These are phyloP conservation scores for Abelmoschus esculentus DNA, from an alignment of 345 rosid genomes.

Conservation along the genomic window DNA sequence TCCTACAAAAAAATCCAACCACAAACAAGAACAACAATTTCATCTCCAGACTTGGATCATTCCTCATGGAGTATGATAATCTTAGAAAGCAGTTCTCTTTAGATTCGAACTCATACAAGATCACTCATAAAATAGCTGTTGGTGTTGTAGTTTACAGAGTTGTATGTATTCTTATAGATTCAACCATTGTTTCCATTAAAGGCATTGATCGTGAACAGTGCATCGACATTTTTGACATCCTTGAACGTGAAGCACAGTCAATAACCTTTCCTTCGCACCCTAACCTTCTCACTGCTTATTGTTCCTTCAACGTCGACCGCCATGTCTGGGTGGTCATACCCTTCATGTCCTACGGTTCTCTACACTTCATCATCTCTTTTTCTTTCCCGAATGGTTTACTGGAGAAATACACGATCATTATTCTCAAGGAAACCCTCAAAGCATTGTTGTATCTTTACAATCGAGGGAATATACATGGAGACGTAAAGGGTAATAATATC, in stretches of 20 bases:
- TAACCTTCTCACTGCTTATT: too few relatives aligned
- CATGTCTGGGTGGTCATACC: too few relatives aligned
- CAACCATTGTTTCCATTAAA: conserved; percentile 63
- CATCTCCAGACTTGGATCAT: background rate
- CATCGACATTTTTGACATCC: conserved; percentile 39
- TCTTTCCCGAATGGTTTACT: too few relatives aligned
- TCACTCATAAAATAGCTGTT: conserved; percentile 56
- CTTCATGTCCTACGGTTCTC: too few relatives aligned
- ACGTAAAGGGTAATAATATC: conserved; percentile 27
- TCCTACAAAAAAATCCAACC: background rate
- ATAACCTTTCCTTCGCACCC: too few relatives aligned
- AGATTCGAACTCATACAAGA: conserved; percentile 49
- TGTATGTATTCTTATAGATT: conserved; percentile 48
- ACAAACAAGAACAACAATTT: background rate
- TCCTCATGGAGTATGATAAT: background rate
- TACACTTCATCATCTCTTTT: too few relatives aligned
- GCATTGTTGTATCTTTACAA: too few relatives aligned
- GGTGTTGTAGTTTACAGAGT: conserved; percentile 77
- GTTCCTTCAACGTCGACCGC: too few relatives aligned
- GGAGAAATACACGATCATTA: too few relatives aligned
- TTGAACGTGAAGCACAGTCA: conserved; percentile 59
- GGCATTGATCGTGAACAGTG: conserved; percentile 72
- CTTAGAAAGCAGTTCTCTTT: conserved; percentile 43
- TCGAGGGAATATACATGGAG: too few relatives aligned
- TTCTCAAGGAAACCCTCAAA: too few relatives aligned